These are phyloP conservation scores for Claviceps sp. DNA, from an alignment of 2,329 filamentous ascomycete genomes.

Conservation along the genomic window DNA sequence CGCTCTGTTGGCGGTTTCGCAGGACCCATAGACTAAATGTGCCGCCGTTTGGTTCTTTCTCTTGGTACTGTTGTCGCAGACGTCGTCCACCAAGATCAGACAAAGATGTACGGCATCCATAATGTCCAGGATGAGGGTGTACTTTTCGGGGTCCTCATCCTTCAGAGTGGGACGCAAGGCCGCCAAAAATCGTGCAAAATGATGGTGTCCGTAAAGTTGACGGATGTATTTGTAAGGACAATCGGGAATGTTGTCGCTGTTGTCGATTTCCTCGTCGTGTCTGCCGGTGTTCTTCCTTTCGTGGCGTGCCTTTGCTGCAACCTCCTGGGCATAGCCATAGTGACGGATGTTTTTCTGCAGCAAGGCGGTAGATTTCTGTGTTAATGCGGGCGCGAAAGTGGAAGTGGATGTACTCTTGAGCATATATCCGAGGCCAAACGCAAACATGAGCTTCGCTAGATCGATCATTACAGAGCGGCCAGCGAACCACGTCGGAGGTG, in stretches of 20 bases:
- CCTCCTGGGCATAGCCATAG: not conserved
- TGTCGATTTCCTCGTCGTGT: no score
- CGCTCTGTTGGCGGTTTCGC: slow-evolving; percentile 8
- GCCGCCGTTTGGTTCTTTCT: slow-evolving; percentile 8
- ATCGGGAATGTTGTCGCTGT: not conserved
- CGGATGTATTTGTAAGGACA: slow-evolving; percentile 9
- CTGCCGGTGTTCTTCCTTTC: no score
- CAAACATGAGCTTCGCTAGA: not conserved
- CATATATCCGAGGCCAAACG: slow-evolving; percentile 1
- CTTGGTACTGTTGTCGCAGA: slow-evolving; percentile 8
- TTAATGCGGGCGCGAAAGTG: not conserved
- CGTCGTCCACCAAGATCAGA: slow-evolving; percentile 9
- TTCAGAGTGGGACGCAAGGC: slow-evolving; percentile 4
- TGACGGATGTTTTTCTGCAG: not conserved
- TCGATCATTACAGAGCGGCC: not conserved
- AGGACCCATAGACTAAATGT: slow-evolving; percentile 8
- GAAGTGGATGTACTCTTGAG: not conserved
- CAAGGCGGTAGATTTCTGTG: not conserved
- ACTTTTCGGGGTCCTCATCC: slow-evolving; percentile 4
- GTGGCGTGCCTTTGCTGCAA: not conserved
- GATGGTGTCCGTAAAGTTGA: slow-evolving; percentile 6
- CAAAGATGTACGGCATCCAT: slow-evolving; percentile 10
- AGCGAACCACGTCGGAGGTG: not conserved
- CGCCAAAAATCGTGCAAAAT: slow-evolving; percentile 6
- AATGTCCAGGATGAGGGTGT: slow-evolving; percentile 7